phyloP scores from a whole-genome alignment of 306 rosid species.

The Gleditsia sinensis region DNA sequence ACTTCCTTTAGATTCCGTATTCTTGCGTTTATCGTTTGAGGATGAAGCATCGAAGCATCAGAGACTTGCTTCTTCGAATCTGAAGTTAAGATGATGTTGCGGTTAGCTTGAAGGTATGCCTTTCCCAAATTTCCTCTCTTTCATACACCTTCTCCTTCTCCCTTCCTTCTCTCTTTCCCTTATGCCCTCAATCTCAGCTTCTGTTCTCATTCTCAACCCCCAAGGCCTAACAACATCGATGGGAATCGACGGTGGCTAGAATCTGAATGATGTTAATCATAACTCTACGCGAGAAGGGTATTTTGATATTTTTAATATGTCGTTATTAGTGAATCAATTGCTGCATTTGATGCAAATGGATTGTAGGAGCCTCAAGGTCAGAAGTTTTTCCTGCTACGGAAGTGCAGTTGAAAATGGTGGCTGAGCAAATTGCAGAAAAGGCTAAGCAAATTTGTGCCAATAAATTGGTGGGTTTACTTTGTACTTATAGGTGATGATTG shows the following conservation, averaged over 20 bases:
- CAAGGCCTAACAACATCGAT: background rate
- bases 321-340: too few species aligned
- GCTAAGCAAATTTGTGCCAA: constrained; percentile 45
- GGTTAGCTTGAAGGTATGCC: background rate
- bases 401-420: constrained; percentile 43
- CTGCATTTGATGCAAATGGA: background rate
- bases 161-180: background rate
- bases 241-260: too few species aligned
- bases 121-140: background rate
- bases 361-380: constrained; percentile 30
- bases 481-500: background rate
- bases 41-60: too few species aligned
- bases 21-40: too few species aligned
- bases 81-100: background rate
- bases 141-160: background rate
- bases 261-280: too few species aligned
- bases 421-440: constrained; percentile 38
- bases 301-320: too few species aligned
- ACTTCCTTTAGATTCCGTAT: too few species aligned
- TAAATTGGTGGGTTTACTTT: constrained; percentile 42
- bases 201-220: background rate
- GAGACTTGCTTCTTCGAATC: too few species aligned
- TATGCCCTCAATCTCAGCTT: background rate
- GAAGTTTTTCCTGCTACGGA: constrained; percentile 37
- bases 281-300: too few species aligned